Percentiles rank a stretch among this genome's conserved stretches.
These are phyloP conservation scores for Lentinula detonsa DNA, from an alignment of 768 basidiomycete species.

Conservation along the genomic window DNA sequence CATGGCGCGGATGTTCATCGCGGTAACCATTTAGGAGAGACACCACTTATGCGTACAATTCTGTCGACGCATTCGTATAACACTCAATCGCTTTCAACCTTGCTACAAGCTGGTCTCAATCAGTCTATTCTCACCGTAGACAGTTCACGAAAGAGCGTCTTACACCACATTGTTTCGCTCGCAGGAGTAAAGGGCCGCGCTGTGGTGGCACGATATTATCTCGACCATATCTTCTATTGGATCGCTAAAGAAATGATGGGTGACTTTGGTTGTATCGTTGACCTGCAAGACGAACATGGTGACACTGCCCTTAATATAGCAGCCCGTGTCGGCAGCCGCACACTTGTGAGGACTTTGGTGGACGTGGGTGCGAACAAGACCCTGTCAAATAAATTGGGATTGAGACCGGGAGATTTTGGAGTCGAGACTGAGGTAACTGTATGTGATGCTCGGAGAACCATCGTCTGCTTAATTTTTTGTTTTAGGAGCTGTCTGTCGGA, in stretches of 20 bases:
- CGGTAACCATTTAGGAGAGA: constrained; percentile 93
- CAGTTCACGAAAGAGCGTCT: constrained; percentile 73
- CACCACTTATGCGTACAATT: constrained; percentile 87
- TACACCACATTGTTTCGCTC: constrained; percentile 88
- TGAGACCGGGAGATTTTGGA: constrained; percentile 93
- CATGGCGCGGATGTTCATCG: constrained; percentile 84
- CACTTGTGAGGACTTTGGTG: constrained; percentile 77
- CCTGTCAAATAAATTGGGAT: constrained; percentile 86
- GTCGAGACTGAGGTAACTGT: constrained; percentile 78
- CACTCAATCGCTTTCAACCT: constrained; percentile 60
- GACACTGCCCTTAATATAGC: constrained; percentile 96
- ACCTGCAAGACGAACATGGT: constrained; percentile 91
- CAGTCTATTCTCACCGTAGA: constrained; percentile 85
- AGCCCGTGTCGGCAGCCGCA: constrained; percentile 86
- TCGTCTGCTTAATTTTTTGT: not conserved
- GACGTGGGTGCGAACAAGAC: constrained; percentile 91
- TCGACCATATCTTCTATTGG: constrained; percentile 85
- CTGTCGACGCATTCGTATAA: constrained; percentile 86
- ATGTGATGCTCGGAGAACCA: not conserved
- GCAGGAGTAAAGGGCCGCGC: constrained; percentile 91
- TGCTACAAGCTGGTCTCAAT: constrained; percentile 55
- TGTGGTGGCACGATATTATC: constrained; percentile 79
- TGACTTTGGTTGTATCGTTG: constrained; percentile 75
- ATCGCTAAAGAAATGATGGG: constrained; percentile 73
- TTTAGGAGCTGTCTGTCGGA: constrained; percentile 63